Evolutionary conservation across 345 rosid species (phyloP).

Genomic region (Salix suchowensis): DNA sequence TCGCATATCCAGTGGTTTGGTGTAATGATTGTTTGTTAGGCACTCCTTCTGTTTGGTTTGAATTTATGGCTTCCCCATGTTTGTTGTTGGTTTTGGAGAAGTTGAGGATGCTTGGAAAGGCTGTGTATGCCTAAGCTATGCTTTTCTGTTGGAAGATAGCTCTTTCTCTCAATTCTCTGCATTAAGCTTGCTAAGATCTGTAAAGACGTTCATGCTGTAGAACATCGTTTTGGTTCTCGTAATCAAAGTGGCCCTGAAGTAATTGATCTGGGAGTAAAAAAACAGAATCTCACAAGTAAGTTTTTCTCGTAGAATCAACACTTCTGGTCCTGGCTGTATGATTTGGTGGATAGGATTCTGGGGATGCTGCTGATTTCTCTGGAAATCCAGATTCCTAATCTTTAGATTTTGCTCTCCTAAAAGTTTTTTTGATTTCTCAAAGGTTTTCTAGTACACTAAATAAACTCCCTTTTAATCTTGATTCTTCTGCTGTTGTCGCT

Average conservation of each 20-base stretch:
- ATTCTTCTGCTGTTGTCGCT: slow-evolving; percentile 22
- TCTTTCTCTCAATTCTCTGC: too few species aligned
- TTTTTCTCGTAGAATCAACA: too few species aligned
- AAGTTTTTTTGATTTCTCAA: not conserved
- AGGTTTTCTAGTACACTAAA: not conserved
- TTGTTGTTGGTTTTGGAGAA: slow-evolving; percentile 29
- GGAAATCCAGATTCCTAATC: slow-evolving; percentile 41
- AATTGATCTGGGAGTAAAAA: too few species aligned
- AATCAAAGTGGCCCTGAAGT: too few species aligned
- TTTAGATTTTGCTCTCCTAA: slow-evolving; percentile 1
- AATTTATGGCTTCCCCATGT: slow-evolving; percentile 18
- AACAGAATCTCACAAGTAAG: too few species aligned
- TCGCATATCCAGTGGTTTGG: slow-evolving; percentile 21
- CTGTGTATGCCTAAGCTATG: slow-evolving; percentile 4
- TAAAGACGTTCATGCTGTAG: too few species aligned
- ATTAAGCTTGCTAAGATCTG: too few species aligned
- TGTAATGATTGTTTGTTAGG: not conserved
- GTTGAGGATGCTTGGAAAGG: slow-evolving; percentile 10
- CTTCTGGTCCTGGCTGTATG: not conserved
- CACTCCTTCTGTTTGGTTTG: slow-evolving; percentile 2
- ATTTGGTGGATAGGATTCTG: slow-evolving; percentile 15
- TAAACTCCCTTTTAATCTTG: not conserved
- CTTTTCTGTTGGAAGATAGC: not conserved
- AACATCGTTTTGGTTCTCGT: too few species aligned
- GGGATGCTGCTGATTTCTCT: slow-evolving; percentile 15